Base-by-base conservation (phyloP, 1,284 basidiomycete species). In the Lignosus rhinocerotis region DNA sequence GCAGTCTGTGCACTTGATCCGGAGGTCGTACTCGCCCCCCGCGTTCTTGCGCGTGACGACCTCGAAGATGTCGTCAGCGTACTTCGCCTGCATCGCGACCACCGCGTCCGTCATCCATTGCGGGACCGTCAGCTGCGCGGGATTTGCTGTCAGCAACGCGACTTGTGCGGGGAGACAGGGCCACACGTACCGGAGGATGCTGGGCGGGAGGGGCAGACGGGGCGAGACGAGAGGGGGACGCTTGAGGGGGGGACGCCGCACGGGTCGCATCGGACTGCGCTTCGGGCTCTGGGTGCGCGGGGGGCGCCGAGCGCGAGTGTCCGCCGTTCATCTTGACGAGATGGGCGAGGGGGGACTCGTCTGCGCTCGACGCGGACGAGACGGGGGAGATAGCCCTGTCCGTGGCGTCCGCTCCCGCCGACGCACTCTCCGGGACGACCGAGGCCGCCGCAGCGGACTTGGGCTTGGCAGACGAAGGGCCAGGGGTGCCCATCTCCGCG, bases 1-100 rank as follows among this genome's bases (percentile, higher is more conserved):
- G 74, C 96, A 98, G 73, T 98, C 96, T 59, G 89, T 72, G 74
- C 96, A 99, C 73, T 93, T 95, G 68, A 98, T 84, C 19, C 95
- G 83, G 95, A 96, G 98, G 72, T 96, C 93, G 3, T 83, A 78
- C 39, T 77, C 72, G 32, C 76, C 78, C 7, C 75, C 77, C 53
- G 81, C 78, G 12, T 82, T 78, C 68, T 82, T 85, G 52, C 86
- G 81, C 19, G 85, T 76, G n/a, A 90, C 84, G 11, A 91, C 81
- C 62, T 90, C 88, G 69, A 98, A 94, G 53, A 75, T 84, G 71
- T 98, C 95, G 61, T 92, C 82, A 1, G 90, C 88, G 70, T 94
- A 96, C 73, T 81, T 84, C 14, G 74, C 72, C 68, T 89, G 86
- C 76, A 94, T 84, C 1, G 78, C 80, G 44, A 81, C 78, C 62